These are phyloP conservation scores for Thuja plicata DNA, from an alignment of 83 land plant genomes.

Conservation along the genomic window DNA sequence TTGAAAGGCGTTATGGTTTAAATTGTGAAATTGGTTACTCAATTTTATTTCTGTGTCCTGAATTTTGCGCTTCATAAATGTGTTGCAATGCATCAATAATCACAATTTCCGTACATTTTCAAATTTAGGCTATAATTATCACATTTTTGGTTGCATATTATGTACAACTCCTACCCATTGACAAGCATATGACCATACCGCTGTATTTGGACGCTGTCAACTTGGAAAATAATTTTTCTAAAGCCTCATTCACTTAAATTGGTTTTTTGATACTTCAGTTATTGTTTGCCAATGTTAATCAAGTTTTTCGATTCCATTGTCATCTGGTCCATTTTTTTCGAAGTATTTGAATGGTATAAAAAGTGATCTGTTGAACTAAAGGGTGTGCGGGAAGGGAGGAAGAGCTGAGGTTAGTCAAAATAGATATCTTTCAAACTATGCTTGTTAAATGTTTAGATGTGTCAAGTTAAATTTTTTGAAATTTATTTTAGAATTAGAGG, in stretches of 20 bases:
- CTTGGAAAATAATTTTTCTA: neutral
- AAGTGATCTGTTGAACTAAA: no score
- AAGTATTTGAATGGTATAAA: no score
- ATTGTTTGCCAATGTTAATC: neutral
- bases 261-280: neutral
- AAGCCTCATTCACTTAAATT: neutral
- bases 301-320: neutral
- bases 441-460: no score
- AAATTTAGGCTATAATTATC: neutral
- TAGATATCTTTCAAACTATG: neutral
- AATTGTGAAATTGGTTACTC: neutral
- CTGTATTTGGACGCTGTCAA: no score
- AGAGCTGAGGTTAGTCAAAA: neutral
- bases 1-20: neutral
- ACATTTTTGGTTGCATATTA: neutral
- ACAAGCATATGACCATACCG: no score
- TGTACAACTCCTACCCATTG: neutral
- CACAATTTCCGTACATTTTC: neutral
- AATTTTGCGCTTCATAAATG: neutral
- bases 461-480: no score
- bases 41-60: neutral
- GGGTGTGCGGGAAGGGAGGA: neutral
- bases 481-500: no score
- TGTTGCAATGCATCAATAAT: neutral
- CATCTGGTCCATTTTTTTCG: neutral